phyloP scores from a whole-genome alignment of 2,329 filamentous ascomycete species.

The Calonectria multiphialidica region DNA sequence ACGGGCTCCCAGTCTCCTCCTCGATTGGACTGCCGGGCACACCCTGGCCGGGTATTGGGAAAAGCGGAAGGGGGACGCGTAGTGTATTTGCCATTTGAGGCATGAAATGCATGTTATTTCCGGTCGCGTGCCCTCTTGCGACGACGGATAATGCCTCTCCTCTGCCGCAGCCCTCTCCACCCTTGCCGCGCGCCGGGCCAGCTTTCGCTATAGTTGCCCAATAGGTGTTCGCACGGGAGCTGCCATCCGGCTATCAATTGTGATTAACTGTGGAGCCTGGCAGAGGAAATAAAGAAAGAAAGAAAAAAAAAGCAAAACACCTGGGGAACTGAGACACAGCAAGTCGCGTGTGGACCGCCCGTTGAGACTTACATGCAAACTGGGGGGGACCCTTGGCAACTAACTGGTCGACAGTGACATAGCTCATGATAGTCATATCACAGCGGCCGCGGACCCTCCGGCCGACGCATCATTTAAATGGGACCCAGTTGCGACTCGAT shows the following conservation, averaged over 20 bases:
- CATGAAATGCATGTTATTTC: constrained; percentile 18
- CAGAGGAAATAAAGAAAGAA: no score
- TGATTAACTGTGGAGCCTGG: neutral
- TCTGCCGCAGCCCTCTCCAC: no score
- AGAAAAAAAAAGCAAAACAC: neutral
- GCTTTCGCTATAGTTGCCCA: neutral
- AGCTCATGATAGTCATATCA: neutral
- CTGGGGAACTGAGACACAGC: neutral
- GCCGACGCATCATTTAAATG: neutral
- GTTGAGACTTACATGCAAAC: neutral
- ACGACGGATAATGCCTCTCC: constrained; percentile 16
- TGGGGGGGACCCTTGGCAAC: neutral
- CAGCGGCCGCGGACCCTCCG: neutral
- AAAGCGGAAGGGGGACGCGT: constrained; percentile 10
- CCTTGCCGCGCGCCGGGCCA: neutral
- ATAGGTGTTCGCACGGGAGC: neutral
- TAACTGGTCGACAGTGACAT: neutral
- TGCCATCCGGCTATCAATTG: neutral
- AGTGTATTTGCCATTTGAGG: neutral
- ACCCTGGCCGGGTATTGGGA: constrained; percentile 14
- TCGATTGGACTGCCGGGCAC: constrained; percentile 37
- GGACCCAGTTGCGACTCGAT: neutral
- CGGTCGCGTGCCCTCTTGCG: constrained; percentile 21
- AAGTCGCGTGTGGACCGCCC: neutral
- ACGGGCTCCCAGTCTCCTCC: constrained; percentile 21